Base-by-base conservation (phyloP, 108 stramenopile genomes). In the Nitzschia sp. region DNA sequence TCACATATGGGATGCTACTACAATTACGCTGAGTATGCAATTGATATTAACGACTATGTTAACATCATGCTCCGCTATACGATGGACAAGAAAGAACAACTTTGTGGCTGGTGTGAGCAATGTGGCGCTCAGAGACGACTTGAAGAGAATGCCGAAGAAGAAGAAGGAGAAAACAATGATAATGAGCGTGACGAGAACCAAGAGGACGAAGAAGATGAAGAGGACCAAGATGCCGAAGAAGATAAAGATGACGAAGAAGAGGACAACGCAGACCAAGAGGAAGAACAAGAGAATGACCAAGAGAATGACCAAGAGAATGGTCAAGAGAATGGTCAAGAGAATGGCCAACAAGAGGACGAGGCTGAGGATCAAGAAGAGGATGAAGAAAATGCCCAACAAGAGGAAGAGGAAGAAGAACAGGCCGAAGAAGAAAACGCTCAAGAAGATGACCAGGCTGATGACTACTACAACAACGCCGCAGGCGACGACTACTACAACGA, bases 21-120 rank as follows among this genome's bases (percentile, higher is more conserved):
- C 67, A 75, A 80, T 51, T 87, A 65, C 57, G 78, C 65, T 11
- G 86, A 87, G 54, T 87, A 83, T 71, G 86, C 82, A 10, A 57
- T 87, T 37, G 63, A 37, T 10, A 48, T 87, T 0, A 56, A 53
- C 10, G 86, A 87, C 21, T 87, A 87, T 51, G 17, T 84, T n/a
- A 48, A 57, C 57, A 73, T 84, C 62, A 84, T 87, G 86, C 39
- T 83, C 15, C 63, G 78, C 14, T 75, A 82, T 55, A 54, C 53
- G 11, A 40, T 63, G 12, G 74, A 83, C 37, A 78, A 79, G 57
- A 57, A 79, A 24, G 67, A 72, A n/a, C 73, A 80, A 24, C 29
- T 84, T 6, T 87, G 86, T 58, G 39, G 69, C 10, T 83, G 76
- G 61, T 87, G 86, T 55, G 59, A 67, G 7, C 10, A 26, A 17